A percentile compares a stretch with the other conserved stretches of the same genome.
Conservation (phyloP, 176 grass and related monocot genomes). For the Oryza meyeriana region DNA sequence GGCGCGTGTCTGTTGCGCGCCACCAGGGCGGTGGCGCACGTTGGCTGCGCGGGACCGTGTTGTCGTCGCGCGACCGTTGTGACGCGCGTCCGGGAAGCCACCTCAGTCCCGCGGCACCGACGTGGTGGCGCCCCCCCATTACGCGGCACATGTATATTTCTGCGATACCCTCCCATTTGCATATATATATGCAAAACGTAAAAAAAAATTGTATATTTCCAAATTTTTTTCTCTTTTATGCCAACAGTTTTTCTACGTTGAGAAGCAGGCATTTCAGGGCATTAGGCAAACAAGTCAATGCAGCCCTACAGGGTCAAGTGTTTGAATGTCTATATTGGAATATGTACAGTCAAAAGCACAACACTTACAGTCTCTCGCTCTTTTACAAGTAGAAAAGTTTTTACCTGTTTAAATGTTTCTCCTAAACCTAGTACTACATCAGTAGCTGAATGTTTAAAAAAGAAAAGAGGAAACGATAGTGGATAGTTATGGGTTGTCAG, state of each 20-base stretch:
- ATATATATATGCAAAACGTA: too few species aligned
- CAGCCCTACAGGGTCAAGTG: background rate
- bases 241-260: background rate
- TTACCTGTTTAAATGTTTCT: background rate
- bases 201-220: too few species aligned
- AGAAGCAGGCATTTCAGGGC: background rate
- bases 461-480: background rate
- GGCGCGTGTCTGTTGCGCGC: too few species aligned
- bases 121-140: too few species aligned
- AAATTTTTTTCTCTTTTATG: too few species aligned
- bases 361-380: background rate
- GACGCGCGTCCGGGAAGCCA: too few species aligned
- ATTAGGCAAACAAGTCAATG: background rate
- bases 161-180: too few species aligned
- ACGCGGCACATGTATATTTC: too few species aligned
- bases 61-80: too few species aligned
- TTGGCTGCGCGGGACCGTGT: too few species aligned
- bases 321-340: background rate
- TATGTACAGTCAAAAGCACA: background rate
- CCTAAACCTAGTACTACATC: background rate
- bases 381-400: background rate
- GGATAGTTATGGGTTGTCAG: constrained; percentile 6
- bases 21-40: too few species aligned
- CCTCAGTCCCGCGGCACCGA: too few species aligned
- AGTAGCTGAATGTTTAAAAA: background rate